These are phyloP conservation scores for Tetrahymena malaccensis DNA, from an alignment of 73 alveolate species.

Conservation along the genomic window DNA sequence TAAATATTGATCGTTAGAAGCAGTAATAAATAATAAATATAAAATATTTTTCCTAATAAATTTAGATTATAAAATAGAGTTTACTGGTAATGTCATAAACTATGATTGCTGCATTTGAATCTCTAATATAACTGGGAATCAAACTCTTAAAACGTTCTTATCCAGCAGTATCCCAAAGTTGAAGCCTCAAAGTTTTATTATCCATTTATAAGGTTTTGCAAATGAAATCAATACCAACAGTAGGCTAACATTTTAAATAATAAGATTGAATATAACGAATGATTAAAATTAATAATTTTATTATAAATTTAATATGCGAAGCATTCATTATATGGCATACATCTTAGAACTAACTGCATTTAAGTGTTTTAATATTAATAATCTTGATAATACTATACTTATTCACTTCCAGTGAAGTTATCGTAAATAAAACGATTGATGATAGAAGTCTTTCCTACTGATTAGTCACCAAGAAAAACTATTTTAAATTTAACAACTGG, in stretches of 20 bases:
- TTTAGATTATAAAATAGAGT: too few relatives aligned
- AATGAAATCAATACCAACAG: slow-evolving; percentile 62
- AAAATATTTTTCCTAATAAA: too few relatives aligned
- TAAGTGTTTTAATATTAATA: neutral
- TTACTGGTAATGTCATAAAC: slow-evolving; percentile 51
- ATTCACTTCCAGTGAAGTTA: slow-evolving; percentile 24
- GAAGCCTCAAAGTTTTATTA: slow-evolving; percentile 53
- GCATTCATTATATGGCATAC: neutral
- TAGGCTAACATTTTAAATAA: slow-evolving; percentile 25
- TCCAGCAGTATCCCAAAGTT: slow-evolving; percentile 54
- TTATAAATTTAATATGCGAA: neutral
- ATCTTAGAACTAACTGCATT: neutral
- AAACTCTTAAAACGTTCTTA: slow-evolving; percentile 42
- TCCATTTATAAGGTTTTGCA: slow-evolving; percentile 56
- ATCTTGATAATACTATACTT: neutral
- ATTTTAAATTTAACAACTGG: slow-evolving; percentile 52
- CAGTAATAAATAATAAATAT: neutral
- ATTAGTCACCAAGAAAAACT: slow-evolving; percentile 66
- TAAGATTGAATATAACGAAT: neutral
- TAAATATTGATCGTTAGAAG: neutral
- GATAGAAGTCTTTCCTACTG: slow-evolving; percentile 81
- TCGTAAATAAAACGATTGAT: slow-evolving; percentile 74
- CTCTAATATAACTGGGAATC: slow-evolving; percentile 54
- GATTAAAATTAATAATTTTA: neutral
- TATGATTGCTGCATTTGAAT: slow-evolving; percentile 55